Evolutionary conservation across 495 filamentous ascomycete genomes (phyloP).

Genomic region (Ramalina peruviana): DNA sequence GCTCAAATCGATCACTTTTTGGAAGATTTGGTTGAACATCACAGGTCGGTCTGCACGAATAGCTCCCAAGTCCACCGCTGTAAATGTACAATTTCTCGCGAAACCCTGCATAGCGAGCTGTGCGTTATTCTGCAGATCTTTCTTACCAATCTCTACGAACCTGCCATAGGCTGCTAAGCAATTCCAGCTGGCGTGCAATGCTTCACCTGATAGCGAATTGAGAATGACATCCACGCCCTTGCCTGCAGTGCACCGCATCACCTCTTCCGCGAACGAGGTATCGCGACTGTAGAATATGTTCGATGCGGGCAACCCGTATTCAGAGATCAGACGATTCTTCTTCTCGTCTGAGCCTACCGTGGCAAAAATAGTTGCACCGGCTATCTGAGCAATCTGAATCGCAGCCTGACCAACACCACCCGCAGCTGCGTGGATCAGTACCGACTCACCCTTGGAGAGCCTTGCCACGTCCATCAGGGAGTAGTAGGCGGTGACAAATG

Average conservation of each 20-base stretch:
- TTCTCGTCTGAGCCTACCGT: constrained; percentile 37
- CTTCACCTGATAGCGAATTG: constrained; percentile 32
- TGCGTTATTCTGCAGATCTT: constrained; percentile 25
- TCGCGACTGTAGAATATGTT: constrained; percentile 35
- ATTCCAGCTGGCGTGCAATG: constrained; percentile 26
- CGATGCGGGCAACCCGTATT: constrained; percentile 24
- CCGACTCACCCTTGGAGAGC: constrained; percentile 11
- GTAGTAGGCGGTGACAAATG: constrained; percentile 16
- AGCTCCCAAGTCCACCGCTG: constrained; percentile 7
- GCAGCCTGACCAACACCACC: constrained; percentile 38
- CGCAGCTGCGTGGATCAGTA: constrained; percentile 21
- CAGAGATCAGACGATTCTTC: constrained; percentile 20
- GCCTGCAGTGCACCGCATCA: constrained; percentile 29
- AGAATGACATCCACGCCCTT: constrained; percentile 43
- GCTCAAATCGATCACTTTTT: constrained; percentile 5
- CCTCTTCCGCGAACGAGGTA: constrained; percentile 25
- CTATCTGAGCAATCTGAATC: constrained; percentile 34
- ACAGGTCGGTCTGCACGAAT: constrained; percentile 28
- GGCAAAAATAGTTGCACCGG: constrained; percentile 41
- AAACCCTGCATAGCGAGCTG: neutral
- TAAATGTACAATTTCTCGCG: constrained; percentile 16
- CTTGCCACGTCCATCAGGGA: constrained; percentile 15
- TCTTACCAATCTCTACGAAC: constrained; percentile 28
- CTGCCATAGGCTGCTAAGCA: constrained; percentile 33
- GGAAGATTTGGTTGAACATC: constrained; percentile 25